These are phyloP conservation scores for Paracoccidioides lutzii DNA, from an alignment of 2,329 filamentous ascomycete genomes.

Conservation along the genomic window DNA sequence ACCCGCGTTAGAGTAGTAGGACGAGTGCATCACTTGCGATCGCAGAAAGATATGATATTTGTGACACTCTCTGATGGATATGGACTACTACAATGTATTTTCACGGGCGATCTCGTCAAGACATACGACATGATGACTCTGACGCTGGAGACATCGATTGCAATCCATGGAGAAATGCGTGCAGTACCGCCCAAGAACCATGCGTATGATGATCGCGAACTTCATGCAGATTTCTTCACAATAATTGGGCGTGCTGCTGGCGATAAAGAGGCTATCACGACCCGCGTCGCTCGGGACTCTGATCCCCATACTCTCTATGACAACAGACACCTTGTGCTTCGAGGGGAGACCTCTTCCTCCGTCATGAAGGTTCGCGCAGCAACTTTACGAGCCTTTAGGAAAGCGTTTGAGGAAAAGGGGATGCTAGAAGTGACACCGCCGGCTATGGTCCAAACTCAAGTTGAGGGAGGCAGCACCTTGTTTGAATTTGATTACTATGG, in stretches of 20 bases:
- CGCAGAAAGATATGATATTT: constrained; percentile 77
- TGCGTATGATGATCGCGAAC: constrained; percentile 72
- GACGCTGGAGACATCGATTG: constrained; percentile 75
- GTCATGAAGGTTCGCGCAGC: constrained; percentile 78
- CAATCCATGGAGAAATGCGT: constrained; percentile 70
- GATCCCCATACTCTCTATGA: constrained; percentile 65
- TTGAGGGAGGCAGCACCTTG: constrained; percentile 82
- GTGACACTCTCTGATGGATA: constrained; percentile 77
- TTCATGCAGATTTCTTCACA: constrained; percentile 81
- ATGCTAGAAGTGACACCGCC: constrained; percentile 78
- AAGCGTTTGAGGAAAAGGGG: constrained; percentile 61
- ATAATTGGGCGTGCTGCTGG: constrained; percentile 68
- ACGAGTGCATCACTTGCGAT: constrained; percentile 66
- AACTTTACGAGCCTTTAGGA: constrained; percentile 67
- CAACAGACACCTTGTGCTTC: constrained; percentile 70
- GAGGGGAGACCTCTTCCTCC: constrained; percentile 69
- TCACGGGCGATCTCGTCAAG: constrained; percentile 70
- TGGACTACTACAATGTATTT: constrained; percentile 70
- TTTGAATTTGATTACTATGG: constrained; percentile 85
- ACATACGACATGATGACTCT: constrained; percentile 85
- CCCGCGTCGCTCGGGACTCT: constrained; percentile 56
- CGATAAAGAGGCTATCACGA: constrained; percentile 84
- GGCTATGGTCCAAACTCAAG: constrained; percentile 86
- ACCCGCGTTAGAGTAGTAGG: constrained; percentile 69
- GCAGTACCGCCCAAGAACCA: constrained; percentile 64